phyloP scores from a whole-genome alignment of 1,284 basidiomycete genomes.

The Waitea zeae region DNA sequence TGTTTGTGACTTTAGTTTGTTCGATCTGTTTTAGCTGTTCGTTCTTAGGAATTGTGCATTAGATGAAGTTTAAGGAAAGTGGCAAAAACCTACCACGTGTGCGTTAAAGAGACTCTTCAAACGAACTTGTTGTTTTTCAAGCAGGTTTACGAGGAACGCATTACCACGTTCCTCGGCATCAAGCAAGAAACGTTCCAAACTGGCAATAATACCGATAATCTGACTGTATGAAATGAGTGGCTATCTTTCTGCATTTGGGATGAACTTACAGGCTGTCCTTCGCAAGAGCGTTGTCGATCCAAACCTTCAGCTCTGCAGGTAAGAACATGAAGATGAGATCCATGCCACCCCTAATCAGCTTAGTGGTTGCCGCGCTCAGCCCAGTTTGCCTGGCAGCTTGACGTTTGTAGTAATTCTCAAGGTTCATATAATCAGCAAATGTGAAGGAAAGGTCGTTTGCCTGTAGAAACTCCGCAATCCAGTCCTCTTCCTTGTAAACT shows the following conservation, averaged over 20 bases:
- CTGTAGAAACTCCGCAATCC: constrained; percentile 85
- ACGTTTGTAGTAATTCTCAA: constrained; percentile 89
- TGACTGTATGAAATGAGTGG: constrained; percentile 33
- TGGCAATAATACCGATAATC: constrained; percentile 70
- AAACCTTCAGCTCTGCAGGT: constrained; percentile 66
- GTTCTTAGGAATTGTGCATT: constrained; percentile 23
- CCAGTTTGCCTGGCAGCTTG: constrained; percentile 68
- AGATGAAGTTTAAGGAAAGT: not conserved
- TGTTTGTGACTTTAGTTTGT: constrained; percentile 78
- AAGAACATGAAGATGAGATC: constrained; percentile 94
- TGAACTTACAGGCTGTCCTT: constrained; percentile 63
- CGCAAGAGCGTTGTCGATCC: constrained; percentile 65
- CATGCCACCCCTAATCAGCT: constrained; percentile 77
- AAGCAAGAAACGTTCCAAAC: constrained; percentile 61
- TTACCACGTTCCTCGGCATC: constrained; percentile 72
- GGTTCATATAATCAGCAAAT: constrained; percentile 89
- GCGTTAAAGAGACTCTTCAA: constrained; percentile 60
- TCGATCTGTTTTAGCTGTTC: constrained; percentile 87
- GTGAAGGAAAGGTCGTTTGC: constrained; percentile 80
- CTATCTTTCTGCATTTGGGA: not conserved
- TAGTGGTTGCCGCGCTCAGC: constrained; percentile 51
- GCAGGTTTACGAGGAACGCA: constrained; percentile 51
- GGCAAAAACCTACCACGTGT: constrained; percentile 45
- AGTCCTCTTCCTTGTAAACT: constrained; percentile 73
- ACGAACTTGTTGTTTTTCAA: constrained; percentile 72